Percentiles rank a stretch among this genome's conserved stretches.
Conservation (phyloP, 495 filamentous ascomycete genomes). For the Penicillium chermesinum region DNA sequence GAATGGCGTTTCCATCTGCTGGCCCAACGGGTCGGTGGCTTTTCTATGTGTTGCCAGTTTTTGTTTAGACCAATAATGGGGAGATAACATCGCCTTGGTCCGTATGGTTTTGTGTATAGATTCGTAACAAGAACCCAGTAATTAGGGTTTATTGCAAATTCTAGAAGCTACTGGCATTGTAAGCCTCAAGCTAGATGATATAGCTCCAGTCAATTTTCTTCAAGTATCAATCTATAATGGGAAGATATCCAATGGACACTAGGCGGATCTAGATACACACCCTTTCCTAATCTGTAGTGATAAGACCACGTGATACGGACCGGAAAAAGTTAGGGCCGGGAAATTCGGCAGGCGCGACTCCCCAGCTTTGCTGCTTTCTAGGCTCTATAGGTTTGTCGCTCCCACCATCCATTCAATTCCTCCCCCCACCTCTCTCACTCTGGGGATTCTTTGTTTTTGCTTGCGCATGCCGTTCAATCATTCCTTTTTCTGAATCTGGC, state of each 20-base stretch:
- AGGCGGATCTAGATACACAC: no score
- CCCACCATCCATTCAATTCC: conserved; percentile 36
- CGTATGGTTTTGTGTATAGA: no score
- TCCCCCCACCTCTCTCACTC: conserved; percentile 28
- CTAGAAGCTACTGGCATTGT: no score
- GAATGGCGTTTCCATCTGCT: conserved; percentile 45
- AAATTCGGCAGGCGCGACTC: background rate
- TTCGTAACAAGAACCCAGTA: no score
- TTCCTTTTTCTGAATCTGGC: conserved; percentile 45
- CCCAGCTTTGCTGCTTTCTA: background rate
- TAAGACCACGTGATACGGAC: conserved; percentile 9
- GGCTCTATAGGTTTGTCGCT: background rate
- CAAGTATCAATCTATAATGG: no score
- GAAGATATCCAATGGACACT: no score
- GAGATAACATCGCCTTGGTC: conserved; percentile 22
- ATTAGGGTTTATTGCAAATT: no score
- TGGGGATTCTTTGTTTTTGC: conserved; percentile 46
- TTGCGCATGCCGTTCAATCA: conserved; percentile 50
- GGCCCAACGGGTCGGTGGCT: conserved; percentile 33
- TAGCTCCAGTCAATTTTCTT: no score
- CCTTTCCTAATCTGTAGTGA: background rate
- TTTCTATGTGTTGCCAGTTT: conserved; percentile 29
- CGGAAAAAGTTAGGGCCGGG: background rate
- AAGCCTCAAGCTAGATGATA: no score
- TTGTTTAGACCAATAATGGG: conserved; percentile 24